Percentiles rank a stretch among this genome's conserved stretches.
phyloP scores from a whole-genome alignment of 1,284 basidiomycete species.

The Wallemia mellicola region DNA sequence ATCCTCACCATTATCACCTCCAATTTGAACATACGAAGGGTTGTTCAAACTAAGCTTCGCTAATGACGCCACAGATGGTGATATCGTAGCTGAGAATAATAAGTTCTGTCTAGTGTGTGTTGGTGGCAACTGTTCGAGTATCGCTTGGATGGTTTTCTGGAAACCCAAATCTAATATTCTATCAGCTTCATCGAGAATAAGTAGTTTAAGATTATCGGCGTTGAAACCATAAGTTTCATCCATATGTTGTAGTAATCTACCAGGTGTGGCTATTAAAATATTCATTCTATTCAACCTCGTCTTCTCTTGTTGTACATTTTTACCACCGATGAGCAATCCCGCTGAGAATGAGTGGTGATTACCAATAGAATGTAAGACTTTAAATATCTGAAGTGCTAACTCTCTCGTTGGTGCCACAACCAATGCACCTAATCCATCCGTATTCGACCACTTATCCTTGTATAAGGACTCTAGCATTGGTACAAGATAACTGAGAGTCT shows the following conservation, averaged over 20 bases:
- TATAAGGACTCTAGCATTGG: constrained; percentile 46
- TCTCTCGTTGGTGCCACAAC: constrained; percentile 89
- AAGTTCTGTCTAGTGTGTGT: constrained; percentile 48
- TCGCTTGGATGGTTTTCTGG: constrained; percentile 56
- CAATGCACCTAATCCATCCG: constrained; percentile 64
- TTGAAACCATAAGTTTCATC: constrained; percentile 93
- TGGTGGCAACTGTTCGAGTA: constrained; percentile 57
- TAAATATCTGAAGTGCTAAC: constrained; percentile 88
- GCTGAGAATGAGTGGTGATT: constrained; percentile 75
- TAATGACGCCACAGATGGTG: constrained; percentile 60
- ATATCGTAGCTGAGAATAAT: constrained; percentile 90
- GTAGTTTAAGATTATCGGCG: constrained; percentile 56
- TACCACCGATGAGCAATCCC: constrained; percentile 84
- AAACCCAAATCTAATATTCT: constrained; percentile 93
- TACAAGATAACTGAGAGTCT: constrained; percentile 52
- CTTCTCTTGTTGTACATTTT: constrained; percentile 74
- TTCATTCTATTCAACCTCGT: constrained; percentile 78
- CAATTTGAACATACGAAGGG: constrained; percentile 43
- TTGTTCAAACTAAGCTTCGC: constrained; percentile 66
- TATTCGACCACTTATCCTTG: constrained; percentile 42
- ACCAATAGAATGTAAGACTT: constrained; percentile 72
- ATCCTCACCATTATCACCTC: constrained; percentile 12
- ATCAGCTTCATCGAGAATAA: constrained; percentile 94
- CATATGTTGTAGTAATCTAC: constrained; percentile 82
- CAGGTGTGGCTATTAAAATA: constrained; percentile 86